Conservation (phyloP, 108 stramenopile species). For the Schizochytrium sp. region DNA sequence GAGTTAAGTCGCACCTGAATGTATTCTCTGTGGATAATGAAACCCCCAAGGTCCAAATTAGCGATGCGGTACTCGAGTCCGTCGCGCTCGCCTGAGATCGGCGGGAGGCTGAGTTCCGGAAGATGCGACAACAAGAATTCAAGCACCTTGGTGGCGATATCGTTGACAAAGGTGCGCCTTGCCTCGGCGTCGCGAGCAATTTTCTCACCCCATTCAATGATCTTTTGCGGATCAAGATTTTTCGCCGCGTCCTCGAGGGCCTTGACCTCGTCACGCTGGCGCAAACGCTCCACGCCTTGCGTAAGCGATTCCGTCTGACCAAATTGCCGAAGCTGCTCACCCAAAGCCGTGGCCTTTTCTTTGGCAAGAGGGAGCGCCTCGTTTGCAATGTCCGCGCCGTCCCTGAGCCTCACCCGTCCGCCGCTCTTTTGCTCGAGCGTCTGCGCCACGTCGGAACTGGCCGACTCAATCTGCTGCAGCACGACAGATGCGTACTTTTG, state of each 20-base stretch:
- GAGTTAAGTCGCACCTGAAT: background rate
- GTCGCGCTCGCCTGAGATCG: background rate
- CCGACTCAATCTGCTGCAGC: background rate
- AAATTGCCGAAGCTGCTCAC: background rate
- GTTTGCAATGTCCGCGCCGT: background rate
- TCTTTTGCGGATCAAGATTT: background rate
- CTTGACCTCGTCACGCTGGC: background rate
- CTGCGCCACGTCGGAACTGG: background rate
- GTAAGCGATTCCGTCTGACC: background rate
- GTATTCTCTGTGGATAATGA: background rate
- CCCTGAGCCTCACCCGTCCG: background rate
- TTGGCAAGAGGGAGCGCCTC: background rate
- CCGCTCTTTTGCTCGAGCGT: background rate
- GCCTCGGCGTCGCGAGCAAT: background rate
- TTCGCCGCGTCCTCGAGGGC: background rate
- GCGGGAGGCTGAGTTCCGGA: background rate
- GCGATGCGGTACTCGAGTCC: background rate
- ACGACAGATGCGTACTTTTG: background rate
- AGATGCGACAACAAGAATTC: background rate
- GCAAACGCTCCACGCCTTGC: background rate
- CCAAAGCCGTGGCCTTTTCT: background rate
- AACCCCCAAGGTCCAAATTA: background rate
- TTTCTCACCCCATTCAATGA: constrained; percentile 6
- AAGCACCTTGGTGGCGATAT: background rate
- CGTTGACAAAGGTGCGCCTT: background rate